Evolutionary conservation across 2,329 filamentous ascomycete species (phyloP).

Genomic region (Aureobasidium sp.): DNA sequence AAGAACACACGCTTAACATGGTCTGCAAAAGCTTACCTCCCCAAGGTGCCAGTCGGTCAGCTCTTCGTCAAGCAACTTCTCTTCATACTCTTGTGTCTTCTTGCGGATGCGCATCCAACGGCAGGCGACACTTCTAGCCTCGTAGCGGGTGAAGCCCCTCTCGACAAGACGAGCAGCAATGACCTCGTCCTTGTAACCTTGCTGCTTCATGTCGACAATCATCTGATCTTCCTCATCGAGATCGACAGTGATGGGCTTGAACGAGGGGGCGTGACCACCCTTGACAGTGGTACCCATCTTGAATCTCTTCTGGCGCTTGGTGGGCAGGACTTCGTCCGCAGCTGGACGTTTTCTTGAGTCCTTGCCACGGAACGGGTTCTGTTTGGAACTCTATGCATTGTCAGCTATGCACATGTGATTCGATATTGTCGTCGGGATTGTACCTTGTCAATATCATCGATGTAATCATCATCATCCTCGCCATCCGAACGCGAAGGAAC

Average conservation of each 20-base stretch:
- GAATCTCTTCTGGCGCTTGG: not conserved
- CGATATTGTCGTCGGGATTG: too few relatives aligned
- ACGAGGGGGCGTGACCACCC: not conserved
- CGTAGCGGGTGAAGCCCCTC: conserved; percentile 36
- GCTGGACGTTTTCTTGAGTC: not conserved
- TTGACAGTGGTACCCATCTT: not conserved
- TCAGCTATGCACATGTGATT: not conserved
- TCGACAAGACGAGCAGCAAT: conserved; percentile 34
- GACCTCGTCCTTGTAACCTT: conserved; percentile 35
- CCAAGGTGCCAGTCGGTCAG: conserved; percentile 41
- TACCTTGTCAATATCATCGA: not conserved
- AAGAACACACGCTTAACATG: not conserved
- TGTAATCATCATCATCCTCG: not conserved
- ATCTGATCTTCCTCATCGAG: conserved; percentile 41
- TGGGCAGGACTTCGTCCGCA: not conserved
- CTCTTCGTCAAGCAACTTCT: conserved; percentile 38
- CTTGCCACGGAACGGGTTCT: not conserved
- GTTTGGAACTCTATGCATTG: not conserved
- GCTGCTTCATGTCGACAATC: conserved; percentile 35
- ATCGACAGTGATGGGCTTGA: conserved; percentile 22
- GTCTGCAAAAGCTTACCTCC: conserved; percentile 32
- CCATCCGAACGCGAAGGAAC: not conserved
- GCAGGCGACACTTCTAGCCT: conserved; percentile 39
- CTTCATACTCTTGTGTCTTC: conserved; percentile 34
- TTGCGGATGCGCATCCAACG: conserved; percentile 39